Base-by-base conservation (phyloP, 495 filamentous ascomycete species). In the Bryoglossum gracile region DNA sequence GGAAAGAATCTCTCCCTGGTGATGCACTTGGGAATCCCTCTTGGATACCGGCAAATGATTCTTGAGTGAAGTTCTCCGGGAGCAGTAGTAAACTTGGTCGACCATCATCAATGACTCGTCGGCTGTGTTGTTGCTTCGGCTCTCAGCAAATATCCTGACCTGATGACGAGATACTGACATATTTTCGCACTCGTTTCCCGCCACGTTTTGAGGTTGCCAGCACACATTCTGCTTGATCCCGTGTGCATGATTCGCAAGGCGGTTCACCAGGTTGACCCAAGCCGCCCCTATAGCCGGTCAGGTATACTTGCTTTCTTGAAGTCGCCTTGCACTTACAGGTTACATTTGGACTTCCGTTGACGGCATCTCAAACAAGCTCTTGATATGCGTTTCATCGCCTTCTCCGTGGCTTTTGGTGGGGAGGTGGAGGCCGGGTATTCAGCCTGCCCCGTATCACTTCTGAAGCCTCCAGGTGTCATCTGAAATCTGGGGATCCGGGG, bases 311-410 rank as follows among this genome's bases (percentile, higher is more conserved):
- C 48, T 64, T 53, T 16, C 24, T 40, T 14, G 53, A 37, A 39
- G 50, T 50, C 43, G 14, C 40, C 19, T 38, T 19, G 3, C 16
- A 70, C 76, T 60, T 71, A 81, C 78, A 82, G 63, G 58, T 80
- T 76, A 62, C 78, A 82, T 53, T 75, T 74, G 0, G 73, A 75
- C 57, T 82, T 82, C 46, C 78, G 66, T 61, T 77, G 75, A 25
- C 78, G 61, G 58, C 78, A 82, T 51, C 75, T 69, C 50, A 81
- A 56, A 61, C 78, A 82, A 11, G 78, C 78, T 51, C 75, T 68
- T 10, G 78, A 78, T 10, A 78, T 76, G 37, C 78, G 71, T 63
- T 78, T 80, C 57, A 68, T 68, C 17, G 50, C 42, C 2, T 26
- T 38, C 9, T 18, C 18, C 13, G 33, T 36, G 36, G 26, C 25